Evolutionary conservation across 2,329 filamentous ascomycete genomes (phyloP).

Genomic region (Lachnellula occidentalis): DNA sequence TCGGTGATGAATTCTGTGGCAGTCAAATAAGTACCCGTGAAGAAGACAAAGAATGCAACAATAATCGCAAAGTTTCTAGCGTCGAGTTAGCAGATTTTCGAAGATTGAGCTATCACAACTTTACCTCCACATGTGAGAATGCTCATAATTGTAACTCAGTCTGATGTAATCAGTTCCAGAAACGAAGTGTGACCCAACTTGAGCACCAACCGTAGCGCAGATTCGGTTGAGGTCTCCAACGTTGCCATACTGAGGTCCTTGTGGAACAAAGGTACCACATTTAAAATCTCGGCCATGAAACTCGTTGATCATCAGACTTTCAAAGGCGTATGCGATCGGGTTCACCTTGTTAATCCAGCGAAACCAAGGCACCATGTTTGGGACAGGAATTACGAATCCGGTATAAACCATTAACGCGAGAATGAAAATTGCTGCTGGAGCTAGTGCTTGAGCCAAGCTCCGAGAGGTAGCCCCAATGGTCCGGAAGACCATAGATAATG

Average conservation of each 20-base stretch:
- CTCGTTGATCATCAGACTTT: constrained; percentile 77
- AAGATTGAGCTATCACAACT: background rate
- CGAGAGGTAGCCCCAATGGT: constrained; percentile 70
- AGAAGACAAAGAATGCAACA: constrained; percentile 57
- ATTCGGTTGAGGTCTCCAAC: constrained; percentile 29
- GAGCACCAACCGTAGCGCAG: constrained; percentile 53
- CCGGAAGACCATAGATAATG: constrained; percentile 80
- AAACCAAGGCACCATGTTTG: constrained; percentile 72
- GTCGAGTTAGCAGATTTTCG: background rate
- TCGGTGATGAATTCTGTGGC: constrained; percentile 56
- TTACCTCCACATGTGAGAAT: constrained; percentile 54
- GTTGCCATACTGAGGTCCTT: constrained; percentile 9
- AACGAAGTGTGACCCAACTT: constrained; percentile 46
- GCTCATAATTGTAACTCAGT: constrained; percentile 50
- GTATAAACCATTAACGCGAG: constrained; percentile 24
- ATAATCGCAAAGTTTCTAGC: constrained; percentile 59
- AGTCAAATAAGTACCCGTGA: constrained; percentile 54
- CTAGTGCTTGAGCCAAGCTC: constrained; percentile 59
- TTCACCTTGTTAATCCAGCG: constrained; percentile 67
- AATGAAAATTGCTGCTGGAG: constrained; percentile 48
- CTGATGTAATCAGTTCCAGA: constrained; percentile 52
- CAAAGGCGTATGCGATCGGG: constrained; percentile 68
- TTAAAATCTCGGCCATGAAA: constrained; percentile 34
- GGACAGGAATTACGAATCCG: constrained; percentile 37
- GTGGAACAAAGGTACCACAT: constrained; percentile 18